phyloP scores from a whole-genome alignment of 2,329 filamentous ascomycete species.

The Dothidotthia symphoricarpi region DNA sequence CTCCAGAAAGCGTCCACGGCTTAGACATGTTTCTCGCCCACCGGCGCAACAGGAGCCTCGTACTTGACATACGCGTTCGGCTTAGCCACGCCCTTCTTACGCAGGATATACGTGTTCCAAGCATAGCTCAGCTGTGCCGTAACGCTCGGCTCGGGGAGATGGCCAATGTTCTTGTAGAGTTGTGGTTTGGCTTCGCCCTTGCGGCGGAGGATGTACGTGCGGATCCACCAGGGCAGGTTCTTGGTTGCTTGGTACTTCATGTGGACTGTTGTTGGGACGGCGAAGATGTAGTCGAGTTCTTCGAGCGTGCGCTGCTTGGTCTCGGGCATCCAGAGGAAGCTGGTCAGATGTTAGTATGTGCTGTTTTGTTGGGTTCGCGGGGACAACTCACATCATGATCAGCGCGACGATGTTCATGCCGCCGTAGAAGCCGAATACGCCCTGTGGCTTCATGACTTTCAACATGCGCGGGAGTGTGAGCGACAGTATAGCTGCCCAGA shows the following conservation, averaged over 20 bases:
- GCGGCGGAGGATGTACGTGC: constrained; percentile 44
- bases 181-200: constrained; percentile 38
- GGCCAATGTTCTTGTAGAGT: constrained; percentile 41
- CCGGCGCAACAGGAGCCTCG: constrained; percentile 4
- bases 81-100: constrained; percentile 18
- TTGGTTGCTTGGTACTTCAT: constrained; percentile 34
- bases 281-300: constrained; percentile 54
- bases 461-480: constrained; percentile 64
- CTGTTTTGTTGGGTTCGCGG: background rate
- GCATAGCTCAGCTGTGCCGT: constrained; percentile 21
- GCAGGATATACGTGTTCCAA: constrained; percentile 19
- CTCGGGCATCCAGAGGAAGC: constrained; percentile 56
- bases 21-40: constrained; percentile 22
- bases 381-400: constrained; percentile 52
- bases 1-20: background rate
- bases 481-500: constrained; percentile 58
- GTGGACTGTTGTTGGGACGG: constrained; percentile 44
- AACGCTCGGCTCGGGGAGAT: constrained; percentile 13
- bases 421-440: constrained; percentile 62
- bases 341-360: constrained; percentile 8
- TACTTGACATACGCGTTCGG: constrained; percentile 14
- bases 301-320: constrained; percentile 51
- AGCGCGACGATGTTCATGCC: constrained; percentile 61
- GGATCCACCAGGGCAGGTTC: constrained; percentile 49
- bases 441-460: constrained; percentile 50